These are phyloP conservation scores for Letharia lupina DNA, from an alignment of 495 filamentous ascomycete species.

Conservation along the genomic window DNA sequence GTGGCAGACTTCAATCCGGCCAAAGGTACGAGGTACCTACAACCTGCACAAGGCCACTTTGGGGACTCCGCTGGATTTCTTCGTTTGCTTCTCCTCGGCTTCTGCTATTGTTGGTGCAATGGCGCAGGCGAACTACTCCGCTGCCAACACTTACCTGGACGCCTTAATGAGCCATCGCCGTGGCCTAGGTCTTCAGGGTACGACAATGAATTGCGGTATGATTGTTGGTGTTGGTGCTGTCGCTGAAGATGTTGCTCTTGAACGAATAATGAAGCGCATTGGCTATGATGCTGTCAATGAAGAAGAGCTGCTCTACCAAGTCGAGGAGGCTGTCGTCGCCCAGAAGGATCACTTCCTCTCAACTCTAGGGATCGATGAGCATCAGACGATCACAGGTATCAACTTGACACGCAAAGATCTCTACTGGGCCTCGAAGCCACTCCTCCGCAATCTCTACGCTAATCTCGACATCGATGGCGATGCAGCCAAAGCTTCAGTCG, in stretches of 20 bases:
- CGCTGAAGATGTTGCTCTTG: slow-evolving; percentile 23
- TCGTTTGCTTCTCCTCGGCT: slow-evolving; percentile 33
- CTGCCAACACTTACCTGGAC: slow-evolving; percentile 40
- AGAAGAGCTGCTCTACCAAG: slow-evolving; percentile 29
- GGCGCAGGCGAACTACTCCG: slow-evolving; percentile 41
- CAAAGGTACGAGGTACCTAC: slow-evolving; percentile 46
- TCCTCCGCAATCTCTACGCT: slow-evolving; percentile 25
- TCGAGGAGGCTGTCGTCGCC: slow-evolving; percentile 26
- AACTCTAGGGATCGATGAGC: slow-evolving; percentile 16
- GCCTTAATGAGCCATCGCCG: slow-evolving; percentile 38
- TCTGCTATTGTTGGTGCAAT: slow-evolving; percentile 29
- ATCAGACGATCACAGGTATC: slow-evolving; percentile 26
- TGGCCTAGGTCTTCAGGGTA: slow-evolving; percentile 29
- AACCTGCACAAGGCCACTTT: slow-evolving; percentile 32
- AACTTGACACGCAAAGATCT: slow-evolving; percentile 24
- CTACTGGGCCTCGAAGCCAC: slow-evolving; percentile 24
- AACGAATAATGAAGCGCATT: slow-evolving; percentile 19
- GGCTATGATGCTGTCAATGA: slow-evolving; percentile 27
- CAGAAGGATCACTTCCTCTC: slow-evolving; percentile 5
- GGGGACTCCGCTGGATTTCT: slow-evolving; percentile 35
- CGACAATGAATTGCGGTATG: slow-evolving; percentile 36
- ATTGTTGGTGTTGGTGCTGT: slow-evolving; percentile 40
- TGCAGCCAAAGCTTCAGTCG: slow-evolving; percentile 7
- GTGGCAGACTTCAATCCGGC: slow-evolving; percentile 42
- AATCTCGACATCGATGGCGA: slow-evolving; percentile 23